These are phyloP conservation scores for Phytopythium boreale DNA, from an alignment of 352 stramenopile genomes.

Conservation along the genomic window DNA sequence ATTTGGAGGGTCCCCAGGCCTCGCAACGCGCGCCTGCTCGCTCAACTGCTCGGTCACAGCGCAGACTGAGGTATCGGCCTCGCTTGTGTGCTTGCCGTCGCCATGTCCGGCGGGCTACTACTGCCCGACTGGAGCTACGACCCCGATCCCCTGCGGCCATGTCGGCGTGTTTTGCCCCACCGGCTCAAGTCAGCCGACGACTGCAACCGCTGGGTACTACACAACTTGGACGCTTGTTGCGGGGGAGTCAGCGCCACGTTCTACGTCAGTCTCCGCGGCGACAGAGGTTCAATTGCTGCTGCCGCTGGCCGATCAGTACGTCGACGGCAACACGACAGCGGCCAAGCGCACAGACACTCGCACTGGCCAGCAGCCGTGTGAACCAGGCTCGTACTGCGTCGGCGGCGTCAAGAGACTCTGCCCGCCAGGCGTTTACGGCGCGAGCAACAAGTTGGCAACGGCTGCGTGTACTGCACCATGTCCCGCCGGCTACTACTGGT, in stretches of 20 bases:
- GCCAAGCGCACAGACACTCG: slow-evolving; percentile 37
- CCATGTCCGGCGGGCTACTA: slow-evolving; percentile 54
- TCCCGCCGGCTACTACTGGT: slow-evolving; percentile 67
- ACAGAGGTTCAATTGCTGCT: slow-evolving; percentile 1
- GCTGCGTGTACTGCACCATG: slow-evolving; percentile 51
- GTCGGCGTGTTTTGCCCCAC: slow-evolving; percentile 40
- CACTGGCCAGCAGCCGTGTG: slow-evolving; percentile 40
- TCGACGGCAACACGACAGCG: slow-evolving; percentile 35
- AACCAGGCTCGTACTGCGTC: slow-evolving; percentile 54
- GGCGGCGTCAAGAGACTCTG: slow-evolving; percentile 52
- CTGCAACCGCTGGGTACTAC: slow-evolving; percentile 45
- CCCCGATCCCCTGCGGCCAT: slow-evolving; percentile 33
- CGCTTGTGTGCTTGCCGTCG: slow-evolving; percentile 33
- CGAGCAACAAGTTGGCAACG: slow-evolving; percentile 27
- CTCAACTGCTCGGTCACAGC: slow-evolving; percentile 23
- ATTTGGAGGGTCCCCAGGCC: slow-evolving; percentile 29
- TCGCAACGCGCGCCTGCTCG: slow-evolving; percentile 48
- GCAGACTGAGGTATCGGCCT: slow-evolving; percentile 3
- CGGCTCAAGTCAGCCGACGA: slow-evolving; percentile 39
- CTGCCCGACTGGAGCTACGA: slow-evolving; percentile 38
- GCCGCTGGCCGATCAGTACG: slow-evolving; percentile 31
- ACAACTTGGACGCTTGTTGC: slow-evolving; percentile 37
- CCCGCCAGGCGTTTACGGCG: slow-evolving; percentile 44
- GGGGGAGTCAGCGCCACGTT: slow-evolving; percentile 2
- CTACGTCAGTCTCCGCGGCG: neutral